These are phyloP conservation scores for Pholiota microspora DNA, from an alignment of 768 basidiomycete species.

Conservation along the genomic window DNA sequence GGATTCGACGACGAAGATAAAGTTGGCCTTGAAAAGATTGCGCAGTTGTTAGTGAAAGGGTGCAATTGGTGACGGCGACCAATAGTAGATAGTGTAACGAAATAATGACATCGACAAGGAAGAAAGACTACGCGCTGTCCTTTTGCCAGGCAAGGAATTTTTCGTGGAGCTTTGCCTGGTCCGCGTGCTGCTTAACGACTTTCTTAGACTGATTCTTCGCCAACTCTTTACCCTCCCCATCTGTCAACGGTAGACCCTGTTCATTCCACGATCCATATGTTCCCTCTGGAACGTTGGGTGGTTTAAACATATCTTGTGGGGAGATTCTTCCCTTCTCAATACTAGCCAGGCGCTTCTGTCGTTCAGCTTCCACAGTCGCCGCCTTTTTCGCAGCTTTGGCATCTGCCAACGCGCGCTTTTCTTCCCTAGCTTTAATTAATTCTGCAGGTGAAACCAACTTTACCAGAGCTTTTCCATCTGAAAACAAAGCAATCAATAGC, in stretches of 20 bases:
- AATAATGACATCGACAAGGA: background rate
- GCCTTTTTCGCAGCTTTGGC: conserved; percentile 82
- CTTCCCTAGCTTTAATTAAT: conserved; percentile 82
- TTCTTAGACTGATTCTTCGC: conserved; percentile 82
- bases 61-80: conserved; percentile 58
- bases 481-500: conserved; percentile 10
- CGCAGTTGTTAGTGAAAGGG: conserved; percentile 54
- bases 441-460: conserved; percentile 85
- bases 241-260: conserved; percentile 80
- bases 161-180: conserved; percentile 78
- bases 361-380: conserved; percentile 60
- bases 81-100: conserved; percentile 1
- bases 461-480: conserved; percentile 93
- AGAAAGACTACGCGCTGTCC: conserved; percentile 7
- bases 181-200: conserved; percentile 65
- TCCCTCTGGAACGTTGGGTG: conserved; percentile 71
- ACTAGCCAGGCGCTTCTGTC: conserved; percentile 67
- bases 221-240: conserved; percentile 79
- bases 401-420: conserved; percentile 73
- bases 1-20: conserved; percentile 81
- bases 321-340: conserved; percentile 82
- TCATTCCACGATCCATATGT: conserved; percentile 85
- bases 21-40: conserved; percentile 74
- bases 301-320: conserved; percentile 80
- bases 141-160: conserved; percentile 61